Percentiles rank a stretch among this genome's conserved stretches.
Conservation (phyloP, 768 basidiomycete species). For the Cyathus striatus region DNA sequence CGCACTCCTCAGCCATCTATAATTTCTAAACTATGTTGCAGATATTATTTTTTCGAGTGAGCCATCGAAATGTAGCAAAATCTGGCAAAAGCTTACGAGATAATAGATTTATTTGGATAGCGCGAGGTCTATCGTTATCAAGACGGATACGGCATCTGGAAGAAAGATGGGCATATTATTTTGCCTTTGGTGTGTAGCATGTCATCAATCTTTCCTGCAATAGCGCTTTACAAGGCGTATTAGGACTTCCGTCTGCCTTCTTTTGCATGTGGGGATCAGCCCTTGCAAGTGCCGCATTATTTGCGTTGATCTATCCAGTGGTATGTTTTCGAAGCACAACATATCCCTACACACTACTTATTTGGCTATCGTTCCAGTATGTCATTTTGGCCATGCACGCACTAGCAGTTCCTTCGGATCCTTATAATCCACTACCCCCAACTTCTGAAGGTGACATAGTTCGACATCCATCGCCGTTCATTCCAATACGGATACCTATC, state of each 20-base stretch:
- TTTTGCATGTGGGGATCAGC: constrained; percentile 71
- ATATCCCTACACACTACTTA: neutral
- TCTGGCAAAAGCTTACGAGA: no score
- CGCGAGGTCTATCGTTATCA: constrained; percentile 65
- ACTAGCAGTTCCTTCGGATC: constrained; percentile 68
- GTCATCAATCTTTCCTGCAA: neutral
- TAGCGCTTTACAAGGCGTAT: neutral
- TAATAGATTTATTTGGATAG: constrained; percentile 74
- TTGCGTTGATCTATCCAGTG: constrained; percentile 76
- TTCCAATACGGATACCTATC: constrained; percentile 78
- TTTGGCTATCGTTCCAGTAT: constrained; percentile 38
- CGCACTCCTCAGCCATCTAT: no score
- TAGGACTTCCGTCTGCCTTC: constrained; percentile 67
- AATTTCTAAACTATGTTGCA: constrained; percentile 18
- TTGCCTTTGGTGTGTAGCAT: constrained; percentile 62
- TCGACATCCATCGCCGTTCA: constrained; percentile 67
- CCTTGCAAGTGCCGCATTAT: constrained; percentile 77
- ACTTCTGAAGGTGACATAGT: constrained; percentile 28
- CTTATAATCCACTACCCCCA: constrained; percentile 54
- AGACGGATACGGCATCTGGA: constrained; percentile 70
- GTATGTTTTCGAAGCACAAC: constrained; percentile 36
- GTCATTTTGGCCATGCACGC: constrained; percentile 83
- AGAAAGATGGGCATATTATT: constrained; percentile 86
- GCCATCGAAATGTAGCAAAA: no score
- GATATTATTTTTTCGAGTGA: constrained; percentile 91